Conservation (phyloP, 495 filamentous ascomycete genomes). For the Cercophora scortea region DNA sequence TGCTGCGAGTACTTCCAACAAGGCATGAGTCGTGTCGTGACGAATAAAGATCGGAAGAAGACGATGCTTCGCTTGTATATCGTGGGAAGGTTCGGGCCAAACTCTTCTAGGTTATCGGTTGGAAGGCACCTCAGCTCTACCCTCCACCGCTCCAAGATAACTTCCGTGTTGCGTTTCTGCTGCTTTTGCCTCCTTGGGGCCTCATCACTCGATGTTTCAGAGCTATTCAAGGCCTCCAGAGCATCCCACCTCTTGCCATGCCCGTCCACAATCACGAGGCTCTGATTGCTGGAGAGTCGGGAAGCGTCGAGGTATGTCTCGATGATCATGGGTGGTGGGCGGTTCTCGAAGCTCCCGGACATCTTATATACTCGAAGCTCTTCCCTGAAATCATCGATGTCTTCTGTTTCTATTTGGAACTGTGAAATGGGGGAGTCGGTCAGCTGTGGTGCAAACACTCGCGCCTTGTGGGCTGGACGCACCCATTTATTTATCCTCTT, state of each 20-base stretch:
- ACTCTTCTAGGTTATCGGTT: constrained; percentile 49
- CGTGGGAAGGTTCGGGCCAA: constrained; percentile 66
- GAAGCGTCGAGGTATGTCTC: constrained; percentile 83
- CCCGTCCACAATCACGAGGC: constrained; percentile 77
- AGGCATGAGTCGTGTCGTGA: constrained; percentile 73
- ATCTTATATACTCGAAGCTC: constrained; percentile 71
- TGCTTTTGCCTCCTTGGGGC: constrained; percentile 26
- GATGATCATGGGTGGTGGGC: constrained; percentile 79
- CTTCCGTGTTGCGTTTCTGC: constrained; percentile 46
- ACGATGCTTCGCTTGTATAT: constrained; percentile 95
- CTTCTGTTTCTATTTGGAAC: constrained; percentile 93
- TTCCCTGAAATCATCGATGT: constrained; percentile 76
- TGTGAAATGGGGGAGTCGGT: constrained; percentile 23
- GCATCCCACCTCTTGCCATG: constrained; percentile 91
- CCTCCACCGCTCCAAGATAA: constrained; percentile 86
- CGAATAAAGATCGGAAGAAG: constrained; percentile 86
- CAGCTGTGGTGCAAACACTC: too few species aligned
- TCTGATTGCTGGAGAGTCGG: constrained; percentile 75
- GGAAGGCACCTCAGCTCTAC: constrained; percentile 60
- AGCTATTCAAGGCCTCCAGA: constrained; percentile 65
- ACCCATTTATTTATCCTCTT: constrained; percentile 85
- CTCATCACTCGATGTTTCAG: constrained; percentile 47
- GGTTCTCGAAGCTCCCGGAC: constrained; percentile 65
- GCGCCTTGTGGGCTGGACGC: constrained; percentile 29
- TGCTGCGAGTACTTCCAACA: constrained; percentile 78